A percentile compares a stretch with the other conserved stretches of the same genome.
Evolutionary conservation across 352 stramenopile species (phyloP).

Genomic region (Phytophthora nicotianae): DNA sequence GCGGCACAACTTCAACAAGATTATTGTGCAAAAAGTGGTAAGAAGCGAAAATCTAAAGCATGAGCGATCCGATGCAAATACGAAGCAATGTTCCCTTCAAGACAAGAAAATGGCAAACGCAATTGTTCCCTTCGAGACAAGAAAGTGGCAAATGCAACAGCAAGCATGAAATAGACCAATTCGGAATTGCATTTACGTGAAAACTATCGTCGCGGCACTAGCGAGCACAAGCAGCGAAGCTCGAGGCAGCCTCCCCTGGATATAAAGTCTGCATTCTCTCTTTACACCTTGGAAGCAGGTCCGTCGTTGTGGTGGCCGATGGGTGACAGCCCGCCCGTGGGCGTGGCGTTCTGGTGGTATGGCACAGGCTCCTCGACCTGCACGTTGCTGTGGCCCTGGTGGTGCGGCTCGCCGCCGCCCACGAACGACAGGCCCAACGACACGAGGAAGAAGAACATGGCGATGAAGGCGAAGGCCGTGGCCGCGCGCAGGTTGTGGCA

Average conservation of each 20-base stretch:
- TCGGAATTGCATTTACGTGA: constrained; percentile 11
- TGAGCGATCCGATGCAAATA: too few relatives aligned
- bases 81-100: too few relatives aligned
- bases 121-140: too few relatives aligned
- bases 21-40: too few relatives aligned
- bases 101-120: too few relatives aligned
- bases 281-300: constrained; percentile 36
- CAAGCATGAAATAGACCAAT: not conserved
- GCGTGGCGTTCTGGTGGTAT: constrained; percentile 38
- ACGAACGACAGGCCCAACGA: constrained; percentile 47
- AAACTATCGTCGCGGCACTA: constrained; percentile 1
- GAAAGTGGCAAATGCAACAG: too few relatives aligned
- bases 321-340: constrained; percentile 34
- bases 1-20: too few relatives aligned
- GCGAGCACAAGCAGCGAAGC: not conserved
- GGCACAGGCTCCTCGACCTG: constrained; percentile 40
- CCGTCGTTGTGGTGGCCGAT: constrained; percentile 27
- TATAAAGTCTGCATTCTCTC: not conserved
- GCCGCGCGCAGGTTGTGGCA: constrained; percentile 61
- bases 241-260: not conserved
- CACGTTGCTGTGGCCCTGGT: constrained; percentile 19
- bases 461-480: constrained; percentile 62
- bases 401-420: not conserved
- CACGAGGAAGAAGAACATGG: constrained; percentile 52
- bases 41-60: too few relatives aligned